A percentile compares a stretch with the other conserved stretches of the same genome.
phyloP scores from a whole-genome alignment of 805 yeast genomes.

The Candida ulmi region DNA sequence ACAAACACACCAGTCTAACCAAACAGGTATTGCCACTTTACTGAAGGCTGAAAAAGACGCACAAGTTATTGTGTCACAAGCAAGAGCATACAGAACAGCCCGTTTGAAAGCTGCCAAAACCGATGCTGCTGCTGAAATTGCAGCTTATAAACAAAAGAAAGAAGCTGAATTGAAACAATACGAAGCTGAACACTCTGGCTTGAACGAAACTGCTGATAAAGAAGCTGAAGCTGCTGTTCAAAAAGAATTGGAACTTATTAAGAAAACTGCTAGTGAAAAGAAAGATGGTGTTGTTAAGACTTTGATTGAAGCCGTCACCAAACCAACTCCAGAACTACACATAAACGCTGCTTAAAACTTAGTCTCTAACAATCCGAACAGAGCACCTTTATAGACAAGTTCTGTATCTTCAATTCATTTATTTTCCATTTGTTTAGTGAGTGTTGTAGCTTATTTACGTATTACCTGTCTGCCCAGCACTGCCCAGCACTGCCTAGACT shows the following conservation, averaged over 20 bases:
- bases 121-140: slow-evolving; percentile 88
- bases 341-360: slow-evolving; percentile 48
- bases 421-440: background rate
- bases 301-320: slow-evolving; percentile 71
- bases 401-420: background rate
- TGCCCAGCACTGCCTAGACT: no score
- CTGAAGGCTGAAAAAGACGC: slow-evolving; percentile 89
- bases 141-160: slow-evolving; percentile 76
- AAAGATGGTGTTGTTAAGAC: slow-evolving; percentile 64
- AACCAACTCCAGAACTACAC: slow-evolving; percentile 80
- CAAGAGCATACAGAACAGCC: slow-evolving; percentile 84
- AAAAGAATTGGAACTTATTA: slow-evolving; percentile 63
- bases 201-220: slow-evolving; percentile 69
- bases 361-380: no score
- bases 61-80: slow-evolving; percentile 90
- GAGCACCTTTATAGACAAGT: no score
- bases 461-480: no score
- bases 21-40: slow-evolving; percentile 19
- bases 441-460: no score
- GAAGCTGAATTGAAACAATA: slow-evolving; percentile 73
- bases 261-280: slow-evolving; percentile 57
- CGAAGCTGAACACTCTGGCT: slow-evolving; percentile 68
- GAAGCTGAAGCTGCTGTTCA: slow-evolving; percentile 75
- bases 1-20: slow-evolving; percentile 11
- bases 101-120: slow-evolving; percentile 90